Evolutionary conservation across 2,329 filamentous ascomycete species (phyloP), one percentile per base, ranked within the genome.

Genomic region (Pseudogymnoascus verrucosus): DNA sequence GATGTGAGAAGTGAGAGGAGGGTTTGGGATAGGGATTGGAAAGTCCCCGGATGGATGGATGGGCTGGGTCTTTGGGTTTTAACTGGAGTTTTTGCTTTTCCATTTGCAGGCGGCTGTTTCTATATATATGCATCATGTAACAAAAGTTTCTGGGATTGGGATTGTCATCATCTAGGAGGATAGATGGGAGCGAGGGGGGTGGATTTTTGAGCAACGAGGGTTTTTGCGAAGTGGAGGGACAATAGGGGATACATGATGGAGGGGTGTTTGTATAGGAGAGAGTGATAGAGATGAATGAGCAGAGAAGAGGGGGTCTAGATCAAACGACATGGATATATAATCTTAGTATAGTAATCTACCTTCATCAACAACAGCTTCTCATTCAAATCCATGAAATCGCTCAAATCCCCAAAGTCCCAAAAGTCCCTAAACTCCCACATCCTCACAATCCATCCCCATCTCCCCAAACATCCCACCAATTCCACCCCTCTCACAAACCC

Each of bases 71-170:
- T 44, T 44, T 40, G 39, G 19, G 10, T 23, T 44, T 44, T 40
- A 5, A 8, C 8, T 44, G 40, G 10, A 6, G 40, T 21, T 31
- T 10, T 31, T n/a, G n/a, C 3, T 19, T 40, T 44, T 44, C 10
- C 19, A 44, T 23, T 10, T 47, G 42, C 42, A 3, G 42, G 42
- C 42, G 42, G 42, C 21, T 47, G 21, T 47, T 11, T 47, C 11
- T 47, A 21, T 47, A 47, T 47, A 47, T 47, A 47, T 47, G 42
- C 42, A 47, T 47, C 42, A 47, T 47, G 42, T 47, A 47, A 23
- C 42, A 47, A 47, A 47, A 26, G 42, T 47, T 47, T 47, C 42
- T 47, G 42, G 42, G 42, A 16, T 14, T 23, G 42, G 42, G 23
- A 47, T 23, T 47, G 1, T 44, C 11, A 14, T 23, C 42, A 26